phyloP scores from a whole-genome alignment of 2,329 filamentous ascomycete species.

The Trichophaea hybrida region DNA sequence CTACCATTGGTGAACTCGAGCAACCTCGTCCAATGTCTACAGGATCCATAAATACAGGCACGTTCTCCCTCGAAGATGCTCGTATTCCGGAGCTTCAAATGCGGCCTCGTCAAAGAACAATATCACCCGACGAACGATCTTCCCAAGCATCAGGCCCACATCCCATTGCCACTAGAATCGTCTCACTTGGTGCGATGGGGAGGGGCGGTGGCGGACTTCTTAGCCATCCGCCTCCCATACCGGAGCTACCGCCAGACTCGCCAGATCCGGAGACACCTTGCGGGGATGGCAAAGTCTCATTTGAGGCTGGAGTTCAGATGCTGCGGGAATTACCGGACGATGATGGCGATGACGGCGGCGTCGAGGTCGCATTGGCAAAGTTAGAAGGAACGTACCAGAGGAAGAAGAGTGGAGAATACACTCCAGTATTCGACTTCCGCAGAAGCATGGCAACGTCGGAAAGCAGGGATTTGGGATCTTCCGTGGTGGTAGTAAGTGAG shows the following conservation, averaged over 20 bases:
- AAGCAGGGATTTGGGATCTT: constrained; percentile 5
- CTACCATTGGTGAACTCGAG: constrained; percentile 49
- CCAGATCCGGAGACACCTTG: constrained; percentile 4
- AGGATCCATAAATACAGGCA: constrained; percentile 21
- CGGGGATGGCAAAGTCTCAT: constrained; percentile 41
- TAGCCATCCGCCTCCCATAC: background rate
- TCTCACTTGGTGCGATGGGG: constrained; percentile 26
- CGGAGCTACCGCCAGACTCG: background rate
- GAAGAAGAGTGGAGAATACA: constrained; percentile 28
- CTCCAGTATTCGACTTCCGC: constrained; percentile 15
- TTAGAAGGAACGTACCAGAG: constrained; percentile 73
- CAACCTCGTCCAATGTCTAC: constrained; percentile 28
- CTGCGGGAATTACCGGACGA: constrained; percentile 82
- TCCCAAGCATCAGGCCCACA: constrained; percentile 1
- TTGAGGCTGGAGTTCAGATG: constrained; percentile 75
- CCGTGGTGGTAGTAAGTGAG: constrained; percentile 7
- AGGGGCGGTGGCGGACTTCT: constrained; percentile 12
- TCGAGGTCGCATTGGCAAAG: constrained; percentile 84
- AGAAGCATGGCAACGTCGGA: constrained; percentile 5
- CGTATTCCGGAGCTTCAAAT: background rate
- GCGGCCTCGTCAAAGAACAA: background rate
- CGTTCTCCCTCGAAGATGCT: constrained; percentile 15
- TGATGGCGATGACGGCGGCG: constrained; percentile 60
- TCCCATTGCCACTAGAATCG: constrained; percentile 17
- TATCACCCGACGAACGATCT: background rate